Conservation (phyloP, 2,329 filamentous ascomycete species). For the Fusarium hainanense region DNA sequence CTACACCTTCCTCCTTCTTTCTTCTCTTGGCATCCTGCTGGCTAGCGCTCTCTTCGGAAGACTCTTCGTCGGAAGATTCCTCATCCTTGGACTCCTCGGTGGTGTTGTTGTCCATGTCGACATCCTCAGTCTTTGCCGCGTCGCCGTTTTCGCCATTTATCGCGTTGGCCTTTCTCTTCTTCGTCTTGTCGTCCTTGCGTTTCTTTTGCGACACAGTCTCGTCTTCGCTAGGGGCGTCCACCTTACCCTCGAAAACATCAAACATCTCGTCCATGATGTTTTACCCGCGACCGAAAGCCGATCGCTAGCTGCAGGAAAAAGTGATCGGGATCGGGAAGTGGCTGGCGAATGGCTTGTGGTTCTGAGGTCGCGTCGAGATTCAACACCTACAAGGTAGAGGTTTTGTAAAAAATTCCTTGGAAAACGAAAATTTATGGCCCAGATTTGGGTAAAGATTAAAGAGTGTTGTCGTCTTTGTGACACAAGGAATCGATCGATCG, state of each 20-base stretch:
- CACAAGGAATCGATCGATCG: constrained; percentile 39
- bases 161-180: constrained; percentile 89
- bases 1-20: constrained; percentile 69
- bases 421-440: background rate
- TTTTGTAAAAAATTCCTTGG: background rate
- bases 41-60: constrained; percentile 58
- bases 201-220: constrained; percentile 59
- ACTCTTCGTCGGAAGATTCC: constrained; percentile 50
- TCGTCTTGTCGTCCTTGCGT: constrained; percentile 71
- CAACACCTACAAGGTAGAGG: background rate
- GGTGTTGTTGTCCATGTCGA: constrained; percentile 53
- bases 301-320: constrained; percentile 25
- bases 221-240: constrained; percentile 56
- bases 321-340: constrained; percentile 27
- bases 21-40: constrained; percentile 71
- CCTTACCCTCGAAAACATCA: constrained; percentile 79
- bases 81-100: constrained; percentile 54
- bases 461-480: constrained; percentile 26
- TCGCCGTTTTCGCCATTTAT: constrained; percentile 60
- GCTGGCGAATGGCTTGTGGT: background rate
- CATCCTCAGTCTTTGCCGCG: constrained; percentile 39
- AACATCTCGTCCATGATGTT: constrained; percentile 80
- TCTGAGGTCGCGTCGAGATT: background rate
- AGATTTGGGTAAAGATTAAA: background rate
- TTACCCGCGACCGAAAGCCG: constrained; percentile 20